Evolutionary conservation across 192 early-diverging fungal genomes (phyloP).

Genomic region (Umbelopsis ramanniana): DNA sequence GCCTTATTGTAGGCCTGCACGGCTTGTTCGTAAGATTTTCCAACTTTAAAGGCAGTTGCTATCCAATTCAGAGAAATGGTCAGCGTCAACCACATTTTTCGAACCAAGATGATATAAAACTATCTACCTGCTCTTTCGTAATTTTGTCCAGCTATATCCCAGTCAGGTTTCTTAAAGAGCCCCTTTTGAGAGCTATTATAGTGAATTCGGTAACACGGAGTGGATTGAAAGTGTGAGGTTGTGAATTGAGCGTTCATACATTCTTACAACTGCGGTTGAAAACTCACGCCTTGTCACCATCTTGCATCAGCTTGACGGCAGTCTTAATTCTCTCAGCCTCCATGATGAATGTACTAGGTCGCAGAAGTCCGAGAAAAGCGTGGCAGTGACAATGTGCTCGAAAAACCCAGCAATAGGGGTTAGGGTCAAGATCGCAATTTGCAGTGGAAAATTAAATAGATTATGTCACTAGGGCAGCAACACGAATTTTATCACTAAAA

Average conservation of each 20-base stretch:
- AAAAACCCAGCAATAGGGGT: not conserved
- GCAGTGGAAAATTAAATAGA: too few species aligned
- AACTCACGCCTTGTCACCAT: slow-evolving; percentile 62
- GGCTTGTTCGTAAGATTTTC: slow-evolving; percentile 69
- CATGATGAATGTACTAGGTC: slow-evolving; percentile 23
- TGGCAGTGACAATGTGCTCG: not conserved
- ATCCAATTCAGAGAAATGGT: not conserved
- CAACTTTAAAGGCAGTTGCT: slow-evolving; percentile 73
- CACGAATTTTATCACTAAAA: too few species aligned
- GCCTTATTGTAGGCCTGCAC: slow-evolving; percentile 72
- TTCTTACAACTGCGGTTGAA: not conserved
- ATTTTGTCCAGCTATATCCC: slow-evolving; percentile 71
- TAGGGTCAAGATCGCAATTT: not conserved
- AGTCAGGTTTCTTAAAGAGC: slow-evolving; percentile 74
- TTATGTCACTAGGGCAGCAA: too few species aligned
- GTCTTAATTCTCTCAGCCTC: slow-evolving; percentile 44
- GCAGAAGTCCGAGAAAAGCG: slow-evolving; percentile 9
- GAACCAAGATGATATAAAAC: too few species aligned
- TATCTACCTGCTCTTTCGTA: slow-evolving; percentile 75
- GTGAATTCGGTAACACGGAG: not conserved
- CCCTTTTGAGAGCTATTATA: slow-evolving; percentile 55
- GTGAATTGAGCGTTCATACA: not conserved
- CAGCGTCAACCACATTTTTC: not conserved
- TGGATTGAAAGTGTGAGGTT: not conserved
- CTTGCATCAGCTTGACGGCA: slow-evolving; percentile 51